Percentiles rank a stretch among this genome's conserved stretches.
These are phyloP conservation scores for Porpolomopsis calyptriformis DNA, from an alignment of 768 basidiomycete genomes.

Conservation along the genomic window DNA sequence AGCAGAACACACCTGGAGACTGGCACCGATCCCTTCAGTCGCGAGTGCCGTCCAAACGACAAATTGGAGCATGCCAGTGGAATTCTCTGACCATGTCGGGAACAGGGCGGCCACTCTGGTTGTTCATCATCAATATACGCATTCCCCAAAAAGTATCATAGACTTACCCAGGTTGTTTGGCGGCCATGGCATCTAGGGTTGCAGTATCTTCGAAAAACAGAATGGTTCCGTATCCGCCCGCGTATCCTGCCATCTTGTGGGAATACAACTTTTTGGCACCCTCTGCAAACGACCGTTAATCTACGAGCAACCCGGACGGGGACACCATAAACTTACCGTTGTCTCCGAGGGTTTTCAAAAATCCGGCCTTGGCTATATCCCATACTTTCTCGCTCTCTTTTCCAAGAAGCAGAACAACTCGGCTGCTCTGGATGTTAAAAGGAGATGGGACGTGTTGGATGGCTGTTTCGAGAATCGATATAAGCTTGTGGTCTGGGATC, in stretches of 20 bases:
- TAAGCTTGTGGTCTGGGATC: background rate
- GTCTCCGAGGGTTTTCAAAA: background rate
- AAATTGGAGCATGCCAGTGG: slow-evolving; percentile 4
- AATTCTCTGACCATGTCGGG: background rate
- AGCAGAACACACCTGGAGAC: slow-evolving; percentile 3
- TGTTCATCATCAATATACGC: background rate
- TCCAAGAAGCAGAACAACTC: slow-evolving; percentile 1
- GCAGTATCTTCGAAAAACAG: slow-evolving; percentile 2
- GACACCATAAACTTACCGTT: background rate
- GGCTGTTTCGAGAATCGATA: background rate
- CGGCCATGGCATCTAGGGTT: background rate
- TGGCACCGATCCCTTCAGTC: slow-evolving; percentile 3
- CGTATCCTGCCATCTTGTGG: background rate
- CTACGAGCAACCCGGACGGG: background rate
- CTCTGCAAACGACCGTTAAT: background rate
- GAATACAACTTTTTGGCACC: background rate
- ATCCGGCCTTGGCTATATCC: background rate
- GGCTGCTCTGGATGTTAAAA: background rate
- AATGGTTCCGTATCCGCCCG: background rate
- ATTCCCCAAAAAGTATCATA: background rate
- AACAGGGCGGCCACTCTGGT: background rate
- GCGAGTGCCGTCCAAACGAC: slow-evolving; percentile 1
- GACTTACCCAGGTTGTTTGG: background rate
- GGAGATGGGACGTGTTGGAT: background rate
- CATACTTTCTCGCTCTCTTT: slow-evolving; percentile 2